These are phyloP conservation scores for Pyracantha coccinea DNA, from an alignment of 331 rosid species.

Conservation along the genomic window DNA sequence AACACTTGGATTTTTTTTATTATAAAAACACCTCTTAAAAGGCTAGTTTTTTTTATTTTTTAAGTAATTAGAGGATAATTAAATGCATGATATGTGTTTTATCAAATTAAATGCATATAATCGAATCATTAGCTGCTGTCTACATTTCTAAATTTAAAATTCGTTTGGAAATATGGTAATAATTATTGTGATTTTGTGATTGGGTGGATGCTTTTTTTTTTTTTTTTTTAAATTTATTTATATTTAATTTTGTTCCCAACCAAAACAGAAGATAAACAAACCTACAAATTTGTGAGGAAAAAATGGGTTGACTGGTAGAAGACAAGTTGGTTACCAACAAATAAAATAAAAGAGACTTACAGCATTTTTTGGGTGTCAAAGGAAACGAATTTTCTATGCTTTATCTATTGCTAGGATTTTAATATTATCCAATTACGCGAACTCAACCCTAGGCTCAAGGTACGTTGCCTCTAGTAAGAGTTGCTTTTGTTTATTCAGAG, in stretches of 20 bases:
- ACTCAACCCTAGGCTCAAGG: not conserved
- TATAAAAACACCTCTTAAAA: too few relatives aligned
- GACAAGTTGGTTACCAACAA: not conserved
- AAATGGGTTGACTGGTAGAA: not conserved
- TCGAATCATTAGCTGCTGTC: not conserved
- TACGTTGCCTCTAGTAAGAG: too few relatives aligned
- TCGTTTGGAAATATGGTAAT: too few relatives aligned
- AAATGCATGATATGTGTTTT: too few relatives aligned
- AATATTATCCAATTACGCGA: not conserved
- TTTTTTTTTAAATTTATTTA: too few relatives aligned
- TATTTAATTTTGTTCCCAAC: not conserved
- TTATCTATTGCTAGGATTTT: not conserved
- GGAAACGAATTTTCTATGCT: not conserved
- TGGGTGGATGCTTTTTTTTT: not conserved
- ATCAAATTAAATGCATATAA: too few relatives aligned
- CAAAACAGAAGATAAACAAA: not conserved
- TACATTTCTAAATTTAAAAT: not conserved
- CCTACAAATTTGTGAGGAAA: not conserved
- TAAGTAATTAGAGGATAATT: too few relatives aligned
- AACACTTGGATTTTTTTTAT: too few relatives aligned
- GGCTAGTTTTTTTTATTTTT: too few relatives aligned
- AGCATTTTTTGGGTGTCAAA: not conserved
- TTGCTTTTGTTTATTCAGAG: not conserved
- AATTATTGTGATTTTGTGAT: not conserved
- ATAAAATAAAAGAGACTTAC: not conserved